These are phyloP conservation scores for Medicago arabica DNA, from an alignment of 306 rosid species.

Conservation along the genomic window DNA sequence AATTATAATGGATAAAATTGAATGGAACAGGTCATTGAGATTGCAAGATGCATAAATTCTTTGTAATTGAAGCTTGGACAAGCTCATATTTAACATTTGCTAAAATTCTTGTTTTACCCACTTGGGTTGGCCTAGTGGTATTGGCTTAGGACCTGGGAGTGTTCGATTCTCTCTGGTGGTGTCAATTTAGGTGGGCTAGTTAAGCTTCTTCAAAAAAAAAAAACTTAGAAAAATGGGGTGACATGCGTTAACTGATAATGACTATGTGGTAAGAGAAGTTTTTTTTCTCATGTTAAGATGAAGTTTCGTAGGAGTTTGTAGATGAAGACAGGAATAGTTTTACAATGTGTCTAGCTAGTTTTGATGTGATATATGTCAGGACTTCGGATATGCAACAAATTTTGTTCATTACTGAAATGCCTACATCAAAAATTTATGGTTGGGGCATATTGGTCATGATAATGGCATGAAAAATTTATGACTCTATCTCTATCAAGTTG, in stretches of 20 bases:
- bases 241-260: not conserved
- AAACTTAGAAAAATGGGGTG: not conserved
- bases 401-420: too few species aligned
- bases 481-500: not conserved
- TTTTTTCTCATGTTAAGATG: not conserved
- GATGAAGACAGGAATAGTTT: not conserved
- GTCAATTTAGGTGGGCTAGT: too few species aligned
- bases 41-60: not conserved
- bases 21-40: not conserved
- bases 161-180: too few species aligned
- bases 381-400: not conserved
- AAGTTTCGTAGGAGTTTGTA: not conserved
- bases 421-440: not conserved
- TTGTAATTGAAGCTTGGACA: not conserved
- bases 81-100: not conserved
- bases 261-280: too few species aligned
- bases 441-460: not conserved
- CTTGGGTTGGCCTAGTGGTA: too few species aligned
- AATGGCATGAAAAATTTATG: not conserved
- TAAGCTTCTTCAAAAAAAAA: too few species aligned
- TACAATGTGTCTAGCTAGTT: not conserved
- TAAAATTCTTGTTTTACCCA: constrained; percentile 10
- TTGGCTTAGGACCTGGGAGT: too few species aligned
- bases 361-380: not conserved
- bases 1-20: not conserved